Evolutionary conservation across 495 filamentous ascomycete genomes (phyloP).

Genomic region (Saxispiralis lemnorum): DNA sequence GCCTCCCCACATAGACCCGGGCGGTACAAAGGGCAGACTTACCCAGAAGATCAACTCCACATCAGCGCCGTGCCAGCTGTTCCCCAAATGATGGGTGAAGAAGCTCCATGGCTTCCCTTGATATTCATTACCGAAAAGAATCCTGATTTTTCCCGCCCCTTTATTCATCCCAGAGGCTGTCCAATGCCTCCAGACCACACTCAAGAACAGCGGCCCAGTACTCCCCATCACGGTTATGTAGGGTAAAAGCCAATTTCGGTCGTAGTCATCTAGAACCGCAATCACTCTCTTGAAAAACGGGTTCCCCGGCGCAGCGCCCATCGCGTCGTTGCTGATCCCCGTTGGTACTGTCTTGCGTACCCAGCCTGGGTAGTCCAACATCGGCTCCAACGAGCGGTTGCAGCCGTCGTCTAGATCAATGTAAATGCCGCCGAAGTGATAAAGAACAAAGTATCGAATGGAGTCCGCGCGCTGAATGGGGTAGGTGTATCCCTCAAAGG

Average conservation of each 20-base stretch:
- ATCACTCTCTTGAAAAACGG: slow-evolving; percentile 67
- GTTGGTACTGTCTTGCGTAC: slow-evolving; percentile 63
- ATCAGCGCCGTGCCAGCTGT: slow-evolving; percentile 61
- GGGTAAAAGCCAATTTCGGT: slow-evolving; percentile 60
- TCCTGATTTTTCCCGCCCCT: slow-evolving; percentile 18
- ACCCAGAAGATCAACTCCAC: slow-evolving; percentile 64
- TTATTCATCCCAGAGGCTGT: slow-evolving; percentile 9
- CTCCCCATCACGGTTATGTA: slow-evolving; percentile 83
- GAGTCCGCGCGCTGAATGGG: slow-evolving; percentile 76
- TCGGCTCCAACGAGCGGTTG: slow-evolving; percentile 61
- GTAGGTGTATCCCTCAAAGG: slow-evolving; percentile 64
- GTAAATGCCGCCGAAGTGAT: slow-evolving; percentile 71
- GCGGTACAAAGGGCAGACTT: slow-evolving; percentile 10
- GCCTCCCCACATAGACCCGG: not conserved
- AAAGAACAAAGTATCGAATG: slow-evolving; percentile 75
- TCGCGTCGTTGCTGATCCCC: slow-evolving; percentile 78
- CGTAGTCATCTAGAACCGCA: slow-evolving; percentile 48
- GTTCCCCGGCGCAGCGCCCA: slow-evolving; percentile 64
- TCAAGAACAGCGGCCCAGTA: slow-evolving; percentile 71
- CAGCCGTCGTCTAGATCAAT: slow-evolving; percentile 83
- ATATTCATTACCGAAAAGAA: slow-evolving; percentile 52
- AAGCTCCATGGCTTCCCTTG: slow-evolving; percentile 56
- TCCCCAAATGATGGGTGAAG: slow-evolving; percentile 57
- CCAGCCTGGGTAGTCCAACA: slow-evolving; percentile 69
- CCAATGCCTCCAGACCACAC: slow-evolving; percentile 49